A percentile compares a stretch with the other conserved stretches of the same genome.
phyloP scores from a whole-genome alignment of 2,329 filamentous ascomycete species.

The Monosporascus sp. region DNA sequence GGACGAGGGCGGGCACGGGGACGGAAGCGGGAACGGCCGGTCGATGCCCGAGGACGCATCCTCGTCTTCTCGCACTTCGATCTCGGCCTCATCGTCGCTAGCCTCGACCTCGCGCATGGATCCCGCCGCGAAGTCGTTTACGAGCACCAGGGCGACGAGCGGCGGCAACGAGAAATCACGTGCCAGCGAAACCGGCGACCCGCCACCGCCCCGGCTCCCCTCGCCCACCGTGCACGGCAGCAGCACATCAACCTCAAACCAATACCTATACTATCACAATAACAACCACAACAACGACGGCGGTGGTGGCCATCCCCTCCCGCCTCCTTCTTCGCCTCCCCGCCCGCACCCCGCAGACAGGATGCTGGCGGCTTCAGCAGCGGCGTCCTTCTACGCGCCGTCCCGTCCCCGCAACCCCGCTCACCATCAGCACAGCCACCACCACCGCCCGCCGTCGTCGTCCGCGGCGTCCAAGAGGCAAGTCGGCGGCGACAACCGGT shows the following conservation, averaged over 20 bases:
- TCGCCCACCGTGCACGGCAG: background rate
- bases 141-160: background rate
- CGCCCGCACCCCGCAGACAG: background rate
- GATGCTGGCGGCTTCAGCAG: background rate
- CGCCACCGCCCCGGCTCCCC: background rate
- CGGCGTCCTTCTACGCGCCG: background rate
- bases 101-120: slow-evolving; percentile 2
- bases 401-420: background rate
- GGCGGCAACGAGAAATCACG: too few relatives aligned
- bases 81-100: background rate
- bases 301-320: background rate
- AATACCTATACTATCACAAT: background rate
- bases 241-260: background rate
- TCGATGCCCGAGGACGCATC: background rate
- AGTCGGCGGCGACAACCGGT: too few relatives aligned
- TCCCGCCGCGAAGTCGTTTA: slow-evolving; percentile 1
- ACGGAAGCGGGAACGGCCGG: background rate
- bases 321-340: background rate
- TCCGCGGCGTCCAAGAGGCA: background rate
- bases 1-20: background rate
- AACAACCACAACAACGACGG: background rate
- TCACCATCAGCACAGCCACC: background rate
- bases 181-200: too few relatives aligned
- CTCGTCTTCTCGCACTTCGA: background rate
- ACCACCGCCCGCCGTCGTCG: background rate